Conservation (phyloP, 345 rosid species). For the Dipteronia dyeriana region DNA sequence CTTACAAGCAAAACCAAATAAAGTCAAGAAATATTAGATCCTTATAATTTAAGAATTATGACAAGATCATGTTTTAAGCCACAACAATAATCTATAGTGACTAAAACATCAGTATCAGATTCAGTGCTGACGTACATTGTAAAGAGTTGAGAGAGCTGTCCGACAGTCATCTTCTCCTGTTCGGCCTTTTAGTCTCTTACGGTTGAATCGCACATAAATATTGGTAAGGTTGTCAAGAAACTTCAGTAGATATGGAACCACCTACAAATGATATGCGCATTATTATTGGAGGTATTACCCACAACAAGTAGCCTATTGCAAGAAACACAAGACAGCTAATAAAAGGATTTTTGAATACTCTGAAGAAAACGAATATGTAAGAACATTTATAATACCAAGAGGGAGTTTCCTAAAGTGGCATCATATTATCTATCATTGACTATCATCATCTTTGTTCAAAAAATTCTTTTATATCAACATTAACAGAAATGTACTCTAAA, state of each 20-base stretch:
- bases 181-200: constrained; percentile 97
- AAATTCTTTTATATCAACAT: background rate
- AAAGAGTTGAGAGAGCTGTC: constrained; percentile 87
- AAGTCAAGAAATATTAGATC: background rate
- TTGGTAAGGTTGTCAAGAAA: constrained; percentile 97
- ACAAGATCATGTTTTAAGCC: background rate
- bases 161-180: constrained; percentile 88
- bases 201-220: constrained; percentile 94
- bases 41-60: background rate
- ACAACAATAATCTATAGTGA: background rate
- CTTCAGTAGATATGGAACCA: constrained; percentile 90
- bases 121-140: constrained; percentile 54
- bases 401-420: background rate
- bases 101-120: constrained; percentile 15
- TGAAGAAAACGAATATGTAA: background rate
- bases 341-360: background rate
- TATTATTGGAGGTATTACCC: background rate
- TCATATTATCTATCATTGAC: background rate
- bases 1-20: background rate
- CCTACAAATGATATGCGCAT: constrained; percentile 39
- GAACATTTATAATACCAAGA: background rate
- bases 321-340: background rate
- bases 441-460: background rate
- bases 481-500: background rate
- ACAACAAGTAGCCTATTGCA: background rate